A percentile compares a stretch with the other conserved stretches of the same genome.
Conservation (phyloP, 208 protist species). For the Angomonas deanei region DNA sequence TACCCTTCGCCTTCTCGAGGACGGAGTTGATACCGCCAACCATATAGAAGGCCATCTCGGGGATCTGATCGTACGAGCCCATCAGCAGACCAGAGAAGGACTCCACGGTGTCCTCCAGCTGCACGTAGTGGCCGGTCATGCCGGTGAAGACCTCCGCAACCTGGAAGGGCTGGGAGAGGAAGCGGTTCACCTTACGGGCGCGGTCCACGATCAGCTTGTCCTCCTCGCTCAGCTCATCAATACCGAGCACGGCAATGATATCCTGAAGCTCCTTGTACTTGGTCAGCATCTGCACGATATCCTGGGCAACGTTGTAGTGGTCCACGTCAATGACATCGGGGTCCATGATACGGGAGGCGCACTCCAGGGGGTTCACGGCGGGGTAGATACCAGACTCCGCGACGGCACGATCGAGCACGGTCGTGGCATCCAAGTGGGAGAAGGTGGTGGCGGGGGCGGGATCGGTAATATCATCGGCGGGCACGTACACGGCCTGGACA, state of each 20-base stretch:
- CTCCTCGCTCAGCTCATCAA: constrained; percentile 98
- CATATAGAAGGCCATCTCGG: constrained; percentile 98
- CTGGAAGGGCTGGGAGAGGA: constrained; percentile 98
- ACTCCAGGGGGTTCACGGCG: constrained; percentile 98
- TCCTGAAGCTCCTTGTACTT: constrained; percentile 98
- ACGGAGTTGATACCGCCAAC: constrained; percentile 94
- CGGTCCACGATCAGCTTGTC: constrained; percentile 96
- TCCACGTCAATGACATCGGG: constrained; percentile 93
- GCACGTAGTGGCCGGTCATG: constrained; percentile 93
- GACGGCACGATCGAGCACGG: constrained; percentile 96
- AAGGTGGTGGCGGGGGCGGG: constrained; percentile 98
- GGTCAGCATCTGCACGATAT: constrained; percentile 96
- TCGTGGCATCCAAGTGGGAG: constrained; percentile 97
- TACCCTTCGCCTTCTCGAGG: constrained; percentile 87
- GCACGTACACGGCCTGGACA: constrained; percentile 97
- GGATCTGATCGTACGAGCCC: constrained; percentile 95
- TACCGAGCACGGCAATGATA: constrained; percentile 99
- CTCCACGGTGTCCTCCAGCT: constrained; percentile 91
- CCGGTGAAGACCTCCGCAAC: constrained; percentile 97
- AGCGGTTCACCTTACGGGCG: constrained; percentile 87
- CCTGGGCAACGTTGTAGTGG: constrained; percentile 96
- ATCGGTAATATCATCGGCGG: constrained; percentile 98
- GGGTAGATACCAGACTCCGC: constrained; percentile 98
- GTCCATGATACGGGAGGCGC: constrained; percentile 97
- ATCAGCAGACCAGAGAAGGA: constrained; percentile 93